phyloP scores from a whole-genome alignment of 306 rosid genomes.

The Malus sieversii region DNA sequence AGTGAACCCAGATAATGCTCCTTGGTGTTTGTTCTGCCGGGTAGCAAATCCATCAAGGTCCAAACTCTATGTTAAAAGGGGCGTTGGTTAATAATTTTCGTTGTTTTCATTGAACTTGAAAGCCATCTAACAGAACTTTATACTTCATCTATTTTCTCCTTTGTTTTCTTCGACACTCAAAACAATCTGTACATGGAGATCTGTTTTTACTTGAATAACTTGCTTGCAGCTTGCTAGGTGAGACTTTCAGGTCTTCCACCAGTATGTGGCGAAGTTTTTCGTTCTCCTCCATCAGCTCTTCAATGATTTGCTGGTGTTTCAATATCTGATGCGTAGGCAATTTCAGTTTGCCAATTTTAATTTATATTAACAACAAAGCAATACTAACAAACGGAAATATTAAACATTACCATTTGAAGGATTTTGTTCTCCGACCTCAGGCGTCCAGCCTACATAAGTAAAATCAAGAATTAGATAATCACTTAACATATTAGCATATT shows the following conservation, averaged over 20 bases:
- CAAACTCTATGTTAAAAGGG: not conserved
- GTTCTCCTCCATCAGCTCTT: constrained; percentile 79
- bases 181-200: constrained; percentile 56
- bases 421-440: constrained; percentile 55
- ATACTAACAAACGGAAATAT: not conserved
- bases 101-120: constrained; percentile 8
- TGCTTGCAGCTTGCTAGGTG: constrained; percentile 57
- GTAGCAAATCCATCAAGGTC: constrained; percentile 10
- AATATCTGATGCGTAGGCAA: constrained; percentile 45
- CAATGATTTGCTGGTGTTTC: constrained; percentile 82
- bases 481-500: constrained; percentile 3
- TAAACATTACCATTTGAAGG: constrained; percentile 66
- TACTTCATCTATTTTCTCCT: constrained; percentile 38
- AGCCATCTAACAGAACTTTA: not conserved
- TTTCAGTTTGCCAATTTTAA: not conserved
- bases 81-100: not conserved
- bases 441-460: constrained; percentile 51
- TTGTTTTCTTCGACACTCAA: constrained; percentile 80
- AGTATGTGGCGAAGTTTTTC: constrained; percentile 76
- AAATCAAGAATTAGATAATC: constrained; percentile 14
- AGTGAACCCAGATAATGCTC: not conserved
- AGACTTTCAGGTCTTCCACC: constrained; percentile 68
- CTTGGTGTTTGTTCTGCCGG: not conserved
- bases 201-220: constrained; percentile 42
- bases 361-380: not conserved